Conservation (phyloP, 495 filamentous ascomycete genomes). For the Elaphomyces granulatus region DNA sequence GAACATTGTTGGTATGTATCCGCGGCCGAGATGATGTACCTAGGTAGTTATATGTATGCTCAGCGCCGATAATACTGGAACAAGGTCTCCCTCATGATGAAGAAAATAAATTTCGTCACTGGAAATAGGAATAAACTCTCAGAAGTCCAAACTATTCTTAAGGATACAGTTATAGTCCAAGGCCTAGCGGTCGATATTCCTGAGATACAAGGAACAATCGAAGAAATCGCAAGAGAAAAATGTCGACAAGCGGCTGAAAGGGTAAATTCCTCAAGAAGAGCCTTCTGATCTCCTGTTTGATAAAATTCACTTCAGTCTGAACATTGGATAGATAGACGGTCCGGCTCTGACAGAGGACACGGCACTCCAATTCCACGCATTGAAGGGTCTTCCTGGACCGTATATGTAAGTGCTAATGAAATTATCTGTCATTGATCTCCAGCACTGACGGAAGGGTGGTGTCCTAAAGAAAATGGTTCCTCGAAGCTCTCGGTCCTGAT, state of each 20-base stretch:
- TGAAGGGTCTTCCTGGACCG: conserved; percentile 82
- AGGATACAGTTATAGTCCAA: conserved; percentile 52
- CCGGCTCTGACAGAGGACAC: conserved; percentile 95
- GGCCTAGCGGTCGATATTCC: conserved; percentile 63
- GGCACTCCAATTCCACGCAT: conserved; percentile 77
- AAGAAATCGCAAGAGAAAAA: conserved; percentile 83
- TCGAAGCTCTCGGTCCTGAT: conserved; percentile 62
- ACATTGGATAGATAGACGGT: conserved; percentile 66
- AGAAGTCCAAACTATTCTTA: conserved; percentile 78
- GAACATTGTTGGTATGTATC: too few species aligned
- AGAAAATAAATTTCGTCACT: conserved; percentile 80
- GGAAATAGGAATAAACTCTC: conserved; percentile 84
- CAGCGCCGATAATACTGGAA: not conserved
- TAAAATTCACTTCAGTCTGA: too few species aligned
- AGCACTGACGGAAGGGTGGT: conserved; percentile 1
- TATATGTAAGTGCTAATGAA: conserved; percentile 58
- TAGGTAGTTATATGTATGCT: too few species aligned
- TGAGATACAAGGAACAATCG: conserved; percentile 85
- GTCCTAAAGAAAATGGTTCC: conserved; percentile 70
- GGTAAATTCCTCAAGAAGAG: too few species aligned
- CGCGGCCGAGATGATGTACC: not conserved
- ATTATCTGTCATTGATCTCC: not conserved
- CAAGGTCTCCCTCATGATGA: conserved; percentile 6
- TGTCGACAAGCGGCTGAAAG: conserved; percentile 50
- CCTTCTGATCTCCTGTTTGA: too few species aligned